These are phyloP conservation scores for Chlamydomonas schloesseri DNA, from an alignment of 139 green algal genomes.

Conservation along the genomic window DNA sequence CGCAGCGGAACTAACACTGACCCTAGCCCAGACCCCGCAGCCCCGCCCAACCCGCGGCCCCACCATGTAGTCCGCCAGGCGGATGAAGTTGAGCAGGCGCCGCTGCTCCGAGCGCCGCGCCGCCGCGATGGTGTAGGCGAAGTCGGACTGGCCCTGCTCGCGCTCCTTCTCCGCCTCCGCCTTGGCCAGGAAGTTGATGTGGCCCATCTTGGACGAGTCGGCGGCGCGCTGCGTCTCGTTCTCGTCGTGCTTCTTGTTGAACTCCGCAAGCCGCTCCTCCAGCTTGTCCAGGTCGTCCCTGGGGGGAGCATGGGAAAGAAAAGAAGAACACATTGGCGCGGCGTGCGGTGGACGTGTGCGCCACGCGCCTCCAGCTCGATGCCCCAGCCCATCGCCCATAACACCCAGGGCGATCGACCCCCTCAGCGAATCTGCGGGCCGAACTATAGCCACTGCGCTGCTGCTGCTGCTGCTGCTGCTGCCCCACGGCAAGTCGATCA, in stretches of 20 bases:
- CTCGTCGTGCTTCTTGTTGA: conserved; percentile 65
- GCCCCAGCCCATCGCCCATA: too few species aligned
- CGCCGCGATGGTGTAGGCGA: conserved; percentile 81
- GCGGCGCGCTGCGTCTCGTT: conserved; percentile 16
- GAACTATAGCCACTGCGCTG: too few species aligned
- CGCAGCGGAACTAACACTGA: too few species aligned
- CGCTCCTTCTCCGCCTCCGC: conserved; percentile 55
- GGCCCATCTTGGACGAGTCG: conserved; percentile 16
- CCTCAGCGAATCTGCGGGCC: too few species aligned
- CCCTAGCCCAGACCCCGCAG: too few species aligned
- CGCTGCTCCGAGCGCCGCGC: conserved; percentile 81
- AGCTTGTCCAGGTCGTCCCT: conserved; percentile 68
- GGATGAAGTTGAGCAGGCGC: conserved; percentile 79
- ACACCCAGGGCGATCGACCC: too few species aligned
- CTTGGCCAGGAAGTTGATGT: conserved; percentile 37
- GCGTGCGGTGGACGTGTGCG: too few species aligned
- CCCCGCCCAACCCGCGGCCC: too few species aligned
- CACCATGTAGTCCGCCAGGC: conserved; percentile 81
- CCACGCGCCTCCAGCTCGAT: too few species aligned
- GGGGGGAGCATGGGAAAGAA: neutral
- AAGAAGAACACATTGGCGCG: too few species aligned
- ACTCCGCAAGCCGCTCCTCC: conserved; percentile 71
- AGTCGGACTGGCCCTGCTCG: conserved; percentile 66
- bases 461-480: too few species aligned
- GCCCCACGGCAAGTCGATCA: too few species aligned